Evolutionary conservation across 2,329 filamentous ascomycete species (phyloP).

Genomic region (Alternaria angustiovoidea): DNA sequence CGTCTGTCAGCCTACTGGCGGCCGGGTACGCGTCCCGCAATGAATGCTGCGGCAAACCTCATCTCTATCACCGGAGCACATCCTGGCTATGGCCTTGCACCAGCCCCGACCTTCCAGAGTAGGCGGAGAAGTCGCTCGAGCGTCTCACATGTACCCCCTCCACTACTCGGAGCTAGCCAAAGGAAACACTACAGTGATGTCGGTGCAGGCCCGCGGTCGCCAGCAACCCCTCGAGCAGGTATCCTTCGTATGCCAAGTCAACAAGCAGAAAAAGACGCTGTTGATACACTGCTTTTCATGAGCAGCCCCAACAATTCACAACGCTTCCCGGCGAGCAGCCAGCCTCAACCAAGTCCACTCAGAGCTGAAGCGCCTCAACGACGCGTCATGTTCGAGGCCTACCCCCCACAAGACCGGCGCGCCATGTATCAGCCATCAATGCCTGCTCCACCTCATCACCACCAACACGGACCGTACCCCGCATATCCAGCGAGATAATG

Average conservation of each 20-base stretch:
- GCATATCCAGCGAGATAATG: conserved; percentile 38
- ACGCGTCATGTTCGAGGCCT: conserved; percentile 50
- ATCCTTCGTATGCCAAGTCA: conserved; percentile 74
- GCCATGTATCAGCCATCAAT: conserved; percentile 32
- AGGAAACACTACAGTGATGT: conserved; percentile 46
- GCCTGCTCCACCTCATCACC: conserved; percentile 32
- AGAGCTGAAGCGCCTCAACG: conserved; percentile 40
- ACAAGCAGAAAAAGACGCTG: conserved; percentile 78
- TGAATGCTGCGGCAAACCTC: conserved; percentile 38
- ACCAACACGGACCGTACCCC: conserved; percentile 37
- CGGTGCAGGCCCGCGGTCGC: conserved; percentile 35
- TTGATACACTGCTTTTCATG: conserved; percentile 82
- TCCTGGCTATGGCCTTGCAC: conserved; percentile 38
- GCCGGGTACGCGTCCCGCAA: conserved; percentile 33
- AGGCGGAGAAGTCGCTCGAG: conserved; percentile 49
- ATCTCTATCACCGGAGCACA: conserved; percentile 40
- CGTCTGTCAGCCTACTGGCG: conserved; percentile 38
- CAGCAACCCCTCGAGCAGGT: conserved; percentile 51
- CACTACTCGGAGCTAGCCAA: conserved; percentile 37
- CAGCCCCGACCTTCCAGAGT: conserved; percentile 44
- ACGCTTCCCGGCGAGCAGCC: conserved; percentile 36
- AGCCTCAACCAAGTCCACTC: conserved; percentile 41
- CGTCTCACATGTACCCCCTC: conserved; percentile 43
- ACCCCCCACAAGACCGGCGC: conserved; percentile 36
- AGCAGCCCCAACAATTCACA: conserved; percentile 76